Percentiles rank a stretch among this genome's conserved stretches.
phyloP scores from a whole-genome alignment of 495 filamentous ascomycete species.

The Hypoxylon cercidicola region DNA sequence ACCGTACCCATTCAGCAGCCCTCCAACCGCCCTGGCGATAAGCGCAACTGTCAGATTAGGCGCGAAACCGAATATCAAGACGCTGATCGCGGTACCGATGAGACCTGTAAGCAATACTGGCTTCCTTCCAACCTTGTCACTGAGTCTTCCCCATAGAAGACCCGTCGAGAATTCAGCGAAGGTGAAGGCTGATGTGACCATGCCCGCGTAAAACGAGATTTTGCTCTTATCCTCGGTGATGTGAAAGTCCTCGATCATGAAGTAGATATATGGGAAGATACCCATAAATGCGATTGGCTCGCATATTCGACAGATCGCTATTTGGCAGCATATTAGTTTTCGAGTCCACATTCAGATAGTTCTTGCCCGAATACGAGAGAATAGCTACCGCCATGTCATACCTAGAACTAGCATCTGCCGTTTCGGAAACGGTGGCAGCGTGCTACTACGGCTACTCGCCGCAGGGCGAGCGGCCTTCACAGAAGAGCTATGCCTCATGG shows the following conservation, averaged over 20 bases:
- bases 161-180: constrained; percentile 93
- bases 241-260: constrained; percentile 93
- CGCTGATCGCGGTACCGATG: constrained; percentile 90
- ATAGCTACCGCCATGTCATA: constrained; percentile 51
- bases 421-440: constrained; percentile 57
- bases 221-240: constrained; percentile 79
- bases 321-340: constrained; percentile 48
- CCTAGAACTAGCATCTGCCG: constrained; percentile 79
- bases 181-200: constrained; percentile 97
- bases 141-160: constrained; percentile 91
- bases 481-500: constrained; percentile 42
- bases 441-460: constrained; percentile 23
- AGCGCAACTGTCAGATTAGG: constrained; percentile 84
- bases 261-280: constrained; percentile 98
- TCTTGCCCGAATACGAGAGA: constrained; percentile 24
- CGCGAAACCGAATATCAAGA: constrained; percentile 93
- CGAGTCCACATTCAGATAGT: constrained; percentile 6
- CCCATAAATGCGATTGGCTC: constrained; percentile 99
- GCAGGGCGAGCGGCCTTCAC: constrained; percentile 32
- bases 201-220: constrained; percentile 91
- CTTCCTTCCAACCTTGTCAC: constrained; percentile 92
- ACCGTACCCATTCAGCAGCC: constrained; percentile 86
- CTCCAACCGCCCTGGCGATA: constrained; percentile 87
- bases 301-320: constrained; percentile 93
- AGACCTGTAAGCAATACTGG: constrained; percentile 89